Base-by-base conservation (phyloP, 2,329 filamentous ascomycete genomes). In the Coniochaeta ligniaria region DNA sequence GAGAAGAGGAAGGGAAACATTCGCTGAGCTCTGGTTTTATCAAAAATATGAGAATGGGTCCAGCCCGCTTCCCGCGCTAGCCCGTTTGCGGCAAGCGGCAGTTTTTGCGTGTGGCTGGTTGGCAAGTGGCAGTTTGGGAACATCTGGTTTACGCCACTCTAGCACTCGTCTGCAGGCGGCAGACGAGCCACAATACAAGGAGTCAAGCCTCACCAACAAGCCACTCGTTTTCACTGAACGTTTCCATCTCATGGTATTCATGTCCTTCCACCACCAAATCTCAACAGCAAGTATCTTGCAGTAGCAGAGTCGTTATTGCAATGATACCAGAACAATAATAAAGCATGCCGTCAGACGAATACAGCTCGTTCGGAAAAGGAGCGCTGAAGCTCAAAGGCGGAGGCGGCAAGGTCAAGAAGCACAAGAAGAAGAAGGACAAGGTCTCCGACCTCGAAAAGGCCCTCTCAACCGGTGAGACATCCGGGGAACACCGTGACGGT, bases 361-460 rank as follows among this genome's bases (percentile, higher is more conserved):
- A 96, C 78, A 75, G 81, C 56, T 77, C 85, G 63, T 75, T 80
- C 60, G 82, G 83, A 63, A 82, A 85, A 69, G 92, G 92, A 67
- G 89, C 88, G 63, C 83, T 97, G 36, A 94, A 91, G 72, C 83
- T 97, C 62, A 97, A 97, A 78, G 92, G 92, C 69, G 54, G 54
- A 38, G 54, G 54, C 22, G 31, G 54, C 31, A 87, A 86, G 69
- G 78, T 84, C 33, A 73, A 82, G 63, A 87, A 84, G 69, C 78
- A 84, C 65, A 86, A 89, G 69, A 89, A 86, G 72, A 90, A 87
- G 74, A 83, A 85, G 73, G 84, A 79, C 68, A 79, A 78, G 68
- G 74, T 77, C 65, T 70, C 69, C 58, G 76, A 77, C 38, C 73
- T 83, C 33, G 80, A 82, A 60, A 81, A 77, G 69, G 77, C 76